Evolutionary conservation across 2,329 filamentous ascomycete species (phyloP).

Genomic region (Talaromyces rugulosus): DNA sequence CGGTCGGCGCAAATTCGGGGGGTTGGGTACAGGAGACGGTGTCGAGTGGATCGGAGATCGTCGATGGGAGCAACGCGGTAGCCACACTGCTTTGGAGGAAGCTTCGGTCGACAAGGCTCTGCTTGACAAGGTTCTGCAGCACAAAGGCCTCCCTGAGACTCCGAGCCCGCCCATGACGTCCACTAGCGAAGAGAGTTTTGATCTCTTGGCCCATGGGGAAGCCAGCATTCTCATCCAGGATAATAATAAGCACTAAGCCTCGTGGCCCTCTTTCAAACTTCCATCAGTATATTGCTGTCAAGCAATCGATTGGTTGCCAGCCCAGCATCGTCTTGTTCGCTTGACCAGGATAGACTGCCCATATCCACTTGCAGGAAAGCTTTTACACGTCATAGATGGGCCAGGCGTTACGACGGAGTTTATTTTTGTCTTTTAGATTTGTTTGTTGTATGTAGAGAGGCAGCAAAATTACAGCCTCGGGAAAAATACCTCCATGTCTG

Average conservation of each 20-base stretch:
- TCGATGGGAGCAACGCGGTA: constrained; percentile 20
- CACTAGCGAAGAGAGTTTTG: constrained; percentile 47
- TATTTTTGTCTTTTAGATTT: background rate
- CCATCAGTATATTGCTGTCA: background rate
- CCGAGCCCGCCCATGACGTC: constrained; percentile 36
- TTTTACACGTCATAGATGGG: background rate
- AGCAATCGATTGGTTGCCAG: background rate
- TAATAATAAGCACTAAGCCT: constrained; percentile 5
- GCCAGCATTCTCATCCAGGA: constrained; percentile 33
- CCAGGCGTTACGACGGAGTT: background rate
- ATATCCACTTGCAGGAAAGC: background rate
- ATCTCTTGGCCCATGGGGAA: constrained; percentile 41
- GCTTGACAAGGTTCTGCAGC: constrained; percentile 8
- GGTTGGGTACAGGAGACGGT: constrained; percentile 34
- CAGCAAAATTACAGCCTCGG: background rate
- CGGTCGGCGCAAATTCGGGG: constrained; percentile 22
- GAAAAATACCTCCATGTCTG: background rate
- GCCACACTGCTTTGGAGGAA: background rate
- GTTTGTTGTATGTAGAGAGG: background rate
- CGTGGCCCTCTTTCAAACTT: background rate
- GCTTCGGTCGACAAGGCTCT: background rate
- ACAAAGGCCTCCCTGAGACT: constrained; percentile 7
- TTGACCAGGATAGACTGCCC: background rate
- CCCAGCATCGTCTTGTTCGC: background rate
- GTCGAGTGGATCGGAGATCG: constrained; percentile 40